These are phyloP conservation scores for Catharanthus roseus DNA, from an alignment of 257 asterid genomes.

Conservation along the genomic window DNA sequence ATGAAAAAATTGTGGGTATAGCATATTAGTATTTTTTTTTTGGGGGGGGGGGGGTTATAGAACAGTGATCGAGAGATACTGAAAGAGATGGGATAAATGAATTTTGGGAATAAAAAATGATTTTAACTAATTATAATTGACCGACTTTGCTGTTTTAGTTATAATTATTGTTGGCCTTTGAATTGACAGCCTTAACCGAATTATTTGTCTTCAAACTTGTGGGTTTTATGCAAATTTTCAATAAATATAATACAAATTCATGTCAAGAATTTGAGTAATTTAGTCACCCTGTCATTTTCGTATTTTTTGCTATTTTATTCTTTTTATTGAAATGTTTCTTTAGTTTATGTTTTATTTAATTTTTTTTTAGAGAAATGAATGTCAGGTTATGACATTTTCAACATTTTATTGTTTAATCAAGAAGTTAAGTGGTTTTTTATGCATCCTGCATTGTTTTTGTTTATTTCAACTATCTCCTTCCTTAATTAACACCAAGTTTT, in stretches of 20 bases:
- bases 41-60: too few relatives aligned
- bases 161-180: neutral
- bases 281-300: neutral
- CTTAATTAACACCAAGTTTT: too few relatives aligned
- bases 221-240: conserved; percentile 2
- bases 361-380: too few relatives aligned
- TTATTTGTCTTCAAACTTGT: conserved; percentile 4
- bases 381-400: neutral
- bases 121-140: too few relatives aligned
- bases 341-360: neutral
- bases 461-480: too few relatives aligned
- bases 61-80: too few relatives aligned
- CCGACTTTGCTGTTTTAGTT: neutral
- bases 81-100: too few relatives aligned
- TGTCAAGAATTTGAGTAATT: neutral
- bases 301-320: neutral
- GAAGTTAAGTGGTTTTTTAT: too few relatives aligned
- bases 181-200: neutral
- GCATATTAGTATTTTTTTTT: too few relatives aligned
- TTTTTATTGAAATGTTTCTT: neutral
- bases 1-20: too few relatives aligned
- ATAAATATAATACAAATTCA: neutral
- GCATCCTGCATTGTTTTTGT: too few relatives aligned
- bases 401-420: neutral
- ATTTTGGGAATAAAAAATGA: neutral